Evolutionary conservation across 345 rosid genomes (phyloP).

Genomic region (Pistacia atlantica): DNA sequence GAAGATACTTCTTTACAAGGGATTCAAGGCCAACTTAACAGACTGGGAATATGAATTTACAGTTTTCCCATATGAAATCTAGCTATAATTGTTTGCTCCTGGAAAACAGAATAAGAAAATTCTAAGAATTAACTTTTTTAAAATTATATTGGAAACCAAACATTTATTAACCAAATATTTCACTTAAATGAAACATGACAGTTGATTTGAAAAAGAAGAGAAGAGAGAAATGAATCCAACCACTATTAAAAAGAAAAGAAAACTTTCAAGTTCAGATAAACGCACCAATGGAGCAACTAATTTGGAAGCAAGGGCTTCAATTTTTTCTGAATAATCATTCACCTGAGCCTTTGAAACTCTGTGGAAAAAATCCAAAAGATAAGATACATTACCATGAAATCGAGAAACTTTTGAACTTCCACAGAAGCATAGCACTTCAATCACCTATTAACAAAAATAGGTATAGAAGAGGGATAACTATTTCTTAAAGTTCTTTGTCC

Average conservation of each 20-base stretch:
- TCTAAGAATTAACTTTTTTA: background rate
- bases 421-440: background rate
- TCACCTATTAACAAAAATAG: background rate
- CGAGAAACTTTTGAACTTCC: background rate
- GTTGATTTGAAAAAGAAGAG: background rate
- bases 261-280: slow-evolving; percentile 2
- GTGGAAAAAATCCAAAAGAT: slow-evolving; percentile 23
- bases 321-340: slow-evolving; percentile 79
- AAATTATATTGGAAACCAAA: background rate
- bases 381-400: background rate
- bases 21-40: no score
- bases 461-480: background rate
- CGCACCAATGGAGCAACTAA: slow-evolving; percentile 55
- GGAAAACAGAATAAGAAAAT: background rate
- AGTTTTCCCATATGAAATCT: no score
- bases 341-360: slow-evolving; percentile 73
- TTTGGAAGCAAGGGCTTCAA: slow-evolving; percentile 71
- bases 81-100: background rate
- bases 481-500: background rate
- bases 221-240: background rate
- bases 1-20: no score
- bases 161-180: background rate
- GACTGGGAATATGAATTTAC: no score
- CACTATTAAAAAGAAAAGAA: background rate
- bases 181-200: background rate